phyloP scores from a whole-genome alignment of 2,329 filamentous ascomycete genomes.

The Fonsecaea multimorphosa region DNA sequence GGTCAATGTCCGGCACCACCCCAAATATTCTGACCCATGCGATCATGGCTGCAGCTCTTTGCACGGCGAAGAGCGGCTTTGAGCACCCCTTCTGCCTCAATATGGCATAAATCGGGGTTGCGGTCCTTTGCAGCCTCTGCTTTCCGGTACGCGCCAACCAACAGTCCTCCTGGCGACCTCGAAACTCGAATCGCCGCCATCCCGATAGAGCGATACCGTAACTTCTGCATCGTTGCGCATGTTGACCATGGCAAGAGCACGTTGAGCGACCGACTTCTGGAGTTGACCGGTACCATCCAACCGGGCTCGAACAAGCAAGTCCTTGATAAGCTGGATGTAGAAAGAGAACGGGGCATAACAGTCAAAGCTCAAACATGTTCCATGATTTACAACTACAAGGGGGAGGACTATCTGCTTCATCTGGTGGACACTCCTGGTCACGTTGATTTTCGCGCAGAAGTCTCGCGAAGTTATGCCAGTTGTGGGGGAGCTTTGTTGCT shows the following conservation, averaged over 20 bases:
- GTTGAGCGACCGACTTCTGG: constrained; percentile 86
- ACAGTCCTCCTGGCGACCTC: constrained; percentile 54
- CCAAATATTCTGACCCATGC: constrained; percentile 34
- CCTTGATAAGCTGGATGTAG: constrained; percentile 94
- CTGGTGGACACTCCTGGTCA: constrained; percentile 96
- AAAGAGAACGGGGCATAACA: constrained; percentile 93
- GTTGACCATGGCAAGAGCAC: constrained; percentile 99
- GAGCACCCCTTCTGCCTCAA: constrained; percentile 31
- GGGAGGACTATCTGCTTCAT: constrained; percentile 89
- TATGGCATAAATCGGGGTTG: constrained; percentile 28
- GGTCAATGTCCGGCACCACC: constrained; percentile 13
- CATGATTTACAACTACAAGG: constrained; percentile 90
- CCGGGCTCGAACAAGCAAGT: constrained; percentile 91
- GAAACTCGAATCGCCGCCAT: constrained; percentile 62
- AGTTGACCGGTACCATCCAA: constrained; percentile 91
- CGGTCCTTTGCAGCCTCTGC: constrained; percentile 43
- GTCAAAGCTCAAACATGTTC: constrained; percentile 99
- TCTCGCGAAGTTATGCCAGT: constrained; percentile 92
- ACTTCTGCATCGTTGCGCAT: constrained; percentile 98
- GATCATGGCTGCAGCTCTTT: constrained; percentile 40
- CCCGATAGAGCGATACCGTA: constrained; percentile 68
- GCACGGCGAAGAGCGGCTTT: constrained; percentile 38
- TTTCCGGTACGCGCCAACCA: constrained; percentile 40
- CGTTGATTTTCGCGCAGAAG: constrained; percentile 96
- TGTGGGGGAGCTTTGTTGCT: constrained; percentile 91